Conservation (phyloP, 23 red algal genomes). For the Gracilaria gracilis region DNA sequence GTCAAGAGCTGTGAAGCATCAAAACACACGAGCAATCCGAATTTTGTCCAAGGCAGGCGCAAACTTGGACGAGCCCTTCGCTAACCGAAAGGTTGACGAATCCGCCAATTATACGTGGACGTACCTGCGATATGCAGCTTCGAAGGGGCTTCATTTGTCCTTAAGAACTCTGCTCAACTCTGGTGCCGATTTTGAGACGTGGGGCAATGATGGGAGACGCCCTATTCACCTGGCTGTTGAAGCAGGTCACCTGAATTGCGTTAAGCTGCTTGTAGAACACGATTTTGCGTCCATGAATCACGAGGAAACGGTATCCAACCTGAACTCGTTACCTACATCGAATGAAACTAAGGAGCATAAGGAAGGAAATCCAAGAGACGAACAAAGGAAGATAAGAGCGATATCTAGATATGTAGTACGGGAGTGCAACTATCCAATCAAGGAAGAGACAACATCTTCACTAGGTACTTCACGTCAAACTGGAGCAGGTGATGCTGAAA, state of each 20-base stretch:
- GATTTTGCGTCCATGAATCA: neutral
- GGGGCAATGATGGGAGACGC: slow-evolving; percentile 54
- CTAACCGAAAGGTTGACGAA: neutral
- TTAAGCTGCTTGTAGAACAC: slow-evolving; percentile 34
- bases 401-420: slow-evolving; percentile 48
- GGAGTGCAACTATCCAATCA: slow-evolving; percentile 37
- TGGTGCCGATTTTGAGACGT: slow-evolving; percentile 41
- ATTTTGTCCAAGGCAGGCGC: slow-evolving; percentile 36
- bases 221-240: slow-evolving; percentile 50
- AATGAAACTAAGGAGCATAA: neutral
- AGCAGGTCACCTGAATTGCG: slow-evolving; percentile 51
- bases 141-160: slow-evolving; percentile 21
- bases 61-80: slow-evolving; percentile 32
- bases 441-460: neutral
- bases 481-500: neutral
- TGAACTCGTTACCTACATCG: neutral
- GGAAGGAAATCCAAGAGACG: neutral
- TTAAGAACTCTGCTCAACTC: slow-evolving; percentile 26
- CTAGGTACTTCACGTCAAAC: neutral
- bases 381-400: slow-evolving; percentile 34
- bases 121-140: slow-evolving; percentile 28
- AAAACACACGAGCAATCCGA: slow-evolving; percentile 27
- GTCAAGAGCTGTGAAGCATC: slow-evolving; percentile 22
- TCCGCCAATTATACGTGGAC: slow-evolving; percentile 13
- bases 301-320: slow-evolving; percentile 9